These are phyloP conservation scores for Candida tibetensis DNA, from an alignment of 805 yeast genomes.

Conservation along the genomic window DNA sequence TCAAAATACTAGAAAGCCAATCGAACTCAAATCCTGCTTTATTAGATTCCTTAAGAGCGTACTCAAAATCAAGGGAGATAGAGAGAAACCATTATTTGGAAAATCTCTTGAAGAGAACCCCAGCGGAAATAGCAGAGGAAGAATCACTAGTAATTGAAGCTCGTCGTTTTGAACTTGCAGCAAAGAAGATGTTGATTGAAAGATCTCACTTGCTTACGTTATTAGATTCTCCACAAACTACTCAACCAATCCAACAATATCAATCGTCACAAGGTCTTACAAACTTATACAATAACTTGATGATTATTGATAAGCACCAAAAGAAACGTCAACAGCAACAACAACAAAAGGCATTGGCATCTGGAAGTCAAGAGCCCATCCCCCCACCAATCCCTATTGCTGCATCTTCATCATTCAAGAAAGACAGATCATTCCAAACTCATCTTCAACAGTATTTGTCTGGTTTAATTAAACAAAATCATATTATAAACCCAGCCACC, in stretches of 20 bases:
- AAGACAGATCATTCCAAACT: constrained; percentile 42
- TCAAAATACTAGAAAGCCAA: constrained; percentile 41
- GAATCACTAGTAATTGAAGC: constrained; percentile 93
- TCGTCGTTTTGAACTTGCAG: constrained; percentile 85
- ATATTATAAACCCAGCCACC: constrained; percentile 18
- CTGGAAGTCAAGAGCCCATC: constrained; percentile 41
- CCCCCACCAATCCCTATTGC: constrained; percentile 59
- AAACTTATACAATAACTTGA: constrained; percentile 75
- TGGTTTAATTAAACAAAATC: constrained; percentile 35
- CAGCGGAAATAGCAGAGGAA: constrained; percentile 97
- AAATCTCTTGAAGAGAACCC: constrained; percentile 74
- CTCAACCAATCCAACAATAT: constrained; percentile 72
- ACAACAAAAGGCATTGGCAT: constrained; percentile 12
- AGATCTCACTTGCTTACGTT: constrained; percentile 74
- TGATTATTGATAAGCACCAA: constrained; percentile 62
- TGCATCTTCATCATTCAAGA: constrained; percentile 49
- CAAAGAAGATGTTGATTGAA: constrained; percentile 82
- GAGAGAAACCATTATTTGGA: constrained; percentile 80
- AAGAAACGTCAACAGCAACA: constrained; percentile 51
- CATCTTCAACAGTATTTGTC: constrained; percentile 44
- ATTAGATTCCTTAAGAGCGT: constrained; percentile 60
- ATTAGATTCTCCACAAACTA: constrained; percentile 80
- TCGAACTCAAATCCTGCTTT: constrained; percentile 45
- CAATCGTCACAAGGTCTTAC: constrained; percentile 86
- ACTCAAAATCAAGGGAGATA: constrained; percentile 65